These are phyloP conservation scores for Fusarium tricinctum DNA, from an alignment of 2,329 filamentous ascomycete genomes.

Conservation along the genomic window DNA sequence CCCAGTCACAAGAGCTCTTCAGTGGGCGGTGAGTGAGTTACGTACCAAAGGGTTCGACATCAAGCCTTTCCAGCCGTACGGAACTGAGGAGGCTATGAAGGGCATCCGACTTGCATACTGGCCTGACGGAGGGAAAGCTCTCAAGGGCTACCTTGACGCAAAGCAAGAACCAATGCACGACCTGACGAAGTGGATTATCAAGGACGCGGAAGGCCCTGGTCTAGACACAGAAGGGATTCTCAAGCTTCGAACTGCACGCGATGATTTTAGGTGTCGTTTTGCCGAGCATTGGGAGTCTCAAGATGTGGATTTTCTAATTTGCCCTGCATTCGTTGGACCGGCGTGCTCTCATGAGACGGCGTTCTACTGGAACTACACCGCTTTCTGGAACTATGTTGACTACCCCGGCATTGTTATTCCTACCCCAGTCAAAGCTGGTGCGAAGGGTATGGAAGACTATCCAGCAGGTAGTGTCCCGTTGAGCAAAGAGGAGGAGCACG, in stretches of 20 bases:
- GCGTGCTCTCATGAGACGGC: slow-evolving; percentile 55
- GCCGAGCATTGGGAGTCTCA: slow-evolving; percentile 53
- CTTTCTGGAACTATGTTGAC: slow-evolving; percentile 56
- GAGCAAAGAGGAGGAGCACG: slow-evolving; percentile 35
- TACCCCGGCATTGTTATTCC: slow-evolving; percentile 54
- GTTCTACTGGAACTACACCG: slow-evolving; percentile 55
- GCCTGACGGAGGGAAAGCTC: slow-evolving; percentile 44
- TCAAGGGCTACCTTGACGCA: slow-evolving; percentile 29
- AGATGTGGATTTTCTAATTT: slow-evolving; percentile 55
- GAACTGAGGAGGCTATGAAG: slow-evolving; percentile 29
- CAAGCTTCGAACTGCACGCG: slow-evolving; percentile 43
- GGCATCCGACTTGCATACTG: slow-evolving; percentile 40
- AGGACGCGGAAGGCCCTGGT: slow-evolving; percentile 31
- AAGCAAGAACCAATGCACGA: slow-evolving; percentile 50
- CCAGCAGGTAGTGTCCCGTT: neutral
- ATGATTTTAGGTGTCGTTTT: slow-evolving; percentile 52
- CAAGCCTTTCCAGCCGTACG: slow-evolving; percentile 32
- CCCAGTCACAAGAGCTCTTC: slow-evolving; percentile 54
- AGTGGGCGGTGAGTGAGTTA: slow-evolving; percentile 50
- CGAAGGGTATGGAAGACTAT: slow-evolving; percentile 5
- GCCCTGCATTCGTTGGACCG: slow-evolving; percentile 43
- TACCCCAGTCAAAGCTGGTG: slow-evolving; percentile 47
- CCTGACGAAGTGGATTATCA: slow-evolving; percentile 48
- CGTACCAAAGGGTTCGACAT: neutral
- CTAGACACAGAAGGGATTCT: slow-evolving; percentile 41